These are phyloP conservation scores for Drechslera avenae DNA, from an alignment of 2,329 filamentous ascomycete species.

Conservation along the genomic window DNA sequence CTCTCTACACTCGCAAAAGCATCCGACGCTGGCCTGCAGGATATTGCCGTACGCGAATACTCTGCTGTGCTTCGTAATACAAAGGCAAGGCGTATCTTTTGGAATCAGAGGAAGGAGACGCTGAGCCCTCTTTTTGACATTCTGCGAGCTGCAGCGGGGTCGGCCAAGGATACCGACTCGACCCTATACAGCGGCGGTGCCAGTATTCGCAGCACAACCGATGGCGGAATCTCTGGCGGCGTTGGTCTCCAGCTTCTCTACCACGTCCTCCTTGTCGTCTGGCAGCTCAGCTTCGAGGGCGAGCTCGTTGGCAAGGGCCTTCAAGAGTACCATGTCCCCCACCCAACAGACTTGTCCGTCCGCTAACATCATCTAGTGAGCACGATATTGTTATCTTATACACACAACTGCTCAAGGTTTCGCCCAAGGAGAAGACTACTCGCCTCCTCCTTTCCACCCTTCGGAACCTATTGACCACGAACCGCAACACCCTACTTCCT, in stretches of 20 bases:
- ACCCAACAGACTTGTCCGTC: neutral
- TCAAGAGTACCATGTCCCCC: slow-evolving; percentile 72
- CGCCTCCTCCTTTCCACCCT: slow-evolving; percentile 88
- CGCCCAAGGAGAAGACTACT: slow-evolving; percentile 97
- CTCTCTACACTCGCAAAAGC: slow-evolving; percentile 82
- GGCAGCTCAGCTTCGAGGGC: slow-evolving; percentile 94
- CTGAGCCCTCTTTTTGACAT: slow-evolving; percentile 81
- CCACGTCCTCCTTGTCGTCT: slow-evolving; percentile 88
- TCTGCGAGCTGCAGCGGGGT: slow-evolving; percentile 73
- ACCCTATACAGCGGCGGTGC: slow-evolving; percentile 57
- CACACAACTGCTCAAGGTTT: slow-evolving; percentile 87
- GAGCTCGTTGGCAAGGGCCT: slow-evolving; percentile 74
- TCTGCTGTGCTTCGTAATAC: slow-evolving; percentile 80
- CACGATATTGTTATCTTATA: slow-evolving; percentile 92
- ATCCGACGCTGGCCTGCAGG: slow-evolving; percentile 86
- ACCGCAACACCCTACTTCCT: slow-evolving; percentile 72
- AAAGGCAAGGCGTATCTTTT: slow-evolving; percentile 80
- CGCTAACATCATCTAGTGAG: slow-evolving; percentile 64
- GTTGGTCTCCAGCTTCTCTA: slow-evolving; percentile 93
- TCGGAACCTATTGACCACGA: slow-evolving; percentile 80
- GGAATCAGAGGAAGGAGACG: slow-evolving; percentile 87
- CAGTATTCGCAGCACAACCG: slow-evolving; percentile 67
- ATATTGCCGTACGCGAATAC: slow-evolving; percentile 92
- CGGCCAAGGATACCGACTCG: slow-evolving; percentile 71
- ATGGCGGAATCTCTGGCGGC: slow-evolving; percentile 70